phyloP scores from a whole-genome alignment of 352 stramenopile genomes.

The Poterioochromonas sp. region DNA sequence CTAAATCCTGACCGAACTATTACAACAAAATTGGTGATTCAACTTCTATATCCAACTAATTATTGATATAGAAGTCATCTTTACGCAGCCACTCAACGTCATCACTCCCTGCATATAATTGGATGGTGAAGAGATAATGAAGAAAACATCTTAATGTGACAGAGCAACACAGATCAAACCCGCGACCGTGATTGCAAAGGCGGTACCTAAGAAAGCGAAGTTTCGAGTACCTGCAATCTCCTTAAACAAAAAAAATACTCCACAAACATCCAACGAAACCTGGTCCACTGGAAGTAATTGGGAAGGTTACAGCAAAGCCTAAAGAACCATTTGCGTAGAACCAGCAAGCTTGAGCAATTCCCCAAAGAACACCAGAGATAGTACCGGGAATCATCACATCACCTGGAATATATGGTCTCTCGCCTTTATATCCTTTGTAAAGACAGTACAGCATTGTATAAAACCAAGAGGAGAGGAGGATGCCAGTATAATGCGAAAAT shows the following conservation, averaged over 20 bases:
- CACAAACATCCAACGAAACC: slow-evolving; percentile 43
- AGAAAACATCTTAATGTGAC: too few relatives aligned
- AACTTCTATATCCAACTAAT: too few relatives aligned
- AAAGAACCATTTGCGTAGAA: slow-evolving; percentile 45
- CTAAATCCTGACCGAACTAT: too few relatives aligned
- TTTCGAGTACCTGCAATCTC: slow-evolving; percentile 33
- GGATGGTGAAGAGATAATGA: too few relatives aligned
- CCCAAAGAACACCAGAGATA: slow-evolving; percentile 43
- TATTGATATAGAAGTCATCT: too few relatives aligned
- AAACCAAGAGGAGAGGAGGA: slow-evolving; percentile 40
- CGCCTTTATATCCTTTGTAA: slow-evolving; percentile 22
- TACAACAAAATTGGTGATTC: too few relatives aligned
- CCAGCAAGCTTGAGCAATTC: slow-evolving; percentile 43
- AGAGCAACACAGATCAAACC: slow-evolving; percentile 1
- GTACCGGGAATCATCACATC: slow-evolving; percentile 41
- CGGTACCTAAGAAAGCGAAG: not conserved
- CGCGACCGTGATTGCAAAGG: slow-evolving; percentile 7
- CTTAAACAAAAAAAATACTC: slow-evolving; percentile 44
- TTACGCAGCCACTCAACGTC: too few relatives aligned
- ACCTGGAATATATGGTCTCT: slow-evolving; percentile 36
- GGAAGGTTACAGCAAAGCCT: slow-evolving; percentile 43
- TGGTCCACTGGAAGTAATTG: slow-evolving; percentile 43
- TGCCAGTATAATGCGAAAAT: slow-evolving; percentile 45
- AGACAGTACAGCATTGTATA: slow-evolving; percentile 44
- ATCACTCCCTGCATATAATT: too few relatives aligned